A percentile compares a stretch with the other conserved stretches of the same genome.
Conservation (phyloP, 139 green algal genomes). For the Chlamydomonas sphaeroides region DNA sequence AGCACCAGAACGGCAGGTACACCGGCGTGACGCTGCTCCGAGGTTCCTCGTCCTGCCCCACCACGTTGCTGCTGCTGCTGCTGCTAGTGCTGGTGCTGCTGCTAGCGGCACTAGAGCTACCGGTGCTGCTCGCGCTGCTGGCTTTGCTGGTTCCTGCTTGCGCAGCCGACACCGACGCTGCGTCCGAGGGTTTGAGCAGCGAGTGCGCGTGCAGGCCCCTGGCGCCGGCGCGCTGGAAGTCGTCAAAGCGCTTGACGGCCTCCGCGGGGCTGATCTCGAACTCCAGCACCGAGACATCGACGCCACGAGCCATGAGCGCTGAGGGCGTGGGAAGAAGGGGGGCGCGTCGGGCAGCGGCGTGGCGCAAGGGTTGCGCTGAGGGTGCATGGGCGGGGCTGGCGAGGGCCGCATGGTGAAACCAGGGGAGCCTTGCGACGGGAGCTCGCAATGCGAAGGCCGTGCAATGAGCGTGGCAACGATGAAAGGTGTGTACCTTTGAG, state of each 20-base stretch:
- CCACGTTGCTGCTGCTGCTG: background rate
- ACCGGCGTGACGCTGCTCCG: background rate
- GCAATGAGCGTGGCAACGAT: no score
- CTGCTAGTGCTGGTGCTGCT: background rate
- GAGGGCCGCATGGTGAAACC: background rate
- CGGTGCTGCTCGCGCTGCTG: no score
- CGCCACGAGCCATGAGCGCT: slow-evolving; percentile 10
- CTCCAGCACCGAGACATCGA: slow-evolving; percentile 6
- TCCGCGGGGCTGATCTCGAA: slow-evolving; percentile 17
- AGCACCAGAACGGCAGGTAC: slow-evolving; percentile 34
- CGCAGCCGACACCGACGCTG: no score
- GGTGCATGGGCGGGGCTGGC: no score
- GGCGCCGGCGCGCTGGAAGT: slow-evolving; percentile 19
- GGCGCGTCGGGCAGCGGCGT: background rate
- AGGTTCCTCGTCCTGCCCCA: no score
- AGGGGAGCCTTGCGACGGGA: no score
- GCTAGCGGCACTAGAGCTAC: background rate
- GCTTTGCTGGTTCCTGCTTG: no score
- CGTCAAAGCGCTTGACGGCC: slow-evolving; percentile 24
- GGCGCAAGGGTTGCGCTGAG: background rate
- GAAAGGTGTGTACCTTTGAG: no score
- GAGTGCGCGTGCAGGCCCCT: slow-evolving; percentile 33
- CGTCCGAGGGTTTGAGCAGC: no score
- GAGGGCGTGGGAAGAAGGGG: background rate
- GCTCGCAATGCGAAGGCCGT: no score